Base-by-base conservation (phyloP, 768 basidiomycete genomes). In the Boletus eberwhitei region DNA sequence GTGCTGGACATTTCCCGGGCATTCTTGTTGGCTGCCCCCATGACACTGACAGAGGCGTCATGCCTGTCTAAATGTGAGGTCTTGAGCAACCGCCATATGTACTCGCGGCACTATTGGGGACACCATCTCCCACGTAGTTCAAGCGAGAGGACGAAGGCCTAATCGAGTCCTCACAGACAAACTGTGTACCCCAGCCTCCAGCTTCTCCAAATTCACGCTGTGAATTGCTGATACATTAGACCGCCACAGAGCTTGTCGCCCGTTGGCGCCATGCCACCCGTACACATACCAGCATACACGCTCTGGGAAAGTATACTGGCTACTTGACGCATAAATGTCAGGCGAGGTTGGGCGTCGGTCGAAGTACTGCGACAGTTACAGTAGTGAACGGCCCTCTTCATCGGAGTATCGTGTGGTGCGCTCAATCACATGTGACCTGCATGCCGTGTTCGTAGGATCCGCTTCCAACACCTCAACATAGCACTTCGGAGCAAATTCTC, bases 161-260 rank as follows among this genome's bases (percentile, higher is more conserved):
- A 63, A 84, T 82, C 7, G 78, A 67, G 58, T 86, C 87, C 16
- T 87, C 90, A 62, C 90, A 90, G 43, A 80, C 83, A 61, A 85
- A 90, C 60, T 78, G 77, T 45, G 86, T 79, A 17, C 73, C 75
- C 71, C 80, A 83, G 13, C 74, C 72, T 6, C 73, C 67, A 26
- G 66, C 74, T n/a, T n/a, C n/a, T n/a, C n/a, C n/a, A n/a, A n/a
- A n/a, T n/a, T 85, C 84, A 63, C 86, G 88, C 52, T 81, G 78
- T 22, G 83, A 79, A 49, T 78, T 76, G 54, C 73, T 69, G 44
- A 69, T 52, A 32, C 77, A 79, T 65, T 85, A 89, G 74, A 84
- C 80, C 39, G 81, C 74, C 53, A 77, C 73, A 24, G 77, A 77
- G 2, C 75, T 77, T 12, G 73, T 69, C 9, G 72, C 72, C 78